Base-by-base conservation (phyloP, 176 grass and related monocot genomes). In the Chrysopogon serrulatus region DNA sequence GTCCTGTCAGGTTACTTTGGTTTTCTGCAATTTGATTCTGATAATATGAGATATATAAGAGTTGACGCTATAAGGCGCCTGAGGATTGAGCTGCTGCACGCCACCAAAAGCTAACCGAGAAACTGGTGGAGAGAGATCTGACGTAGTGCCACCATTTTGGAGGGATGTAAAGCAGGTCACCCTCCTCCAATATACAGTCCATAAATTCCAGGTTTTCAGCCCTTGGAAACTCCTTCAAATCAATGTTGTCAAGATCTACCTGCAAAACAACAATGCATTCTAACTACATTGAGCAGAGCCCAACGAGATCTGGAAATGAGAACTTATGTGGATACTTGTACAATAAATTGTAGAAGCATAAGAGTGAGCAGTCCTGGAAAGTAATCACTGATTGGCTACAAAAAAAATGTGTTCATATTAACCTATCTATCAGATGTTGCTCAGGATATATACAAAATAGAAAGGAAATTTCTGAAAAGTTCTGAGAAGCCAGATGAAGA, bases 101-200 rank as follows among this genome's bases (percentile, higher is more conserved):
- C 96, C 93, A 98, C 93, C 96, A 95, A 87, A 96, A 95, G 78
- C 96, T 96, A 86, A 98, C 81, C 17, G 89, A 96, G 85, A 98
- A 92, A 77, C 93, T 94, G 31, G 86, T 86, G 37, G 96, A 98
- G 30, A 98, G 96, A 77, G 93, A 98, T 78, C 89, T 93, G 68
- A 94, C 89, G 35, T 95, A 95, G 79, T 95, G 93, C 96, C 93
- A 96, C 91, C 96, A 96, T 92, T 95, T 98, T 42, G 83, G 91
- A 83, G 96, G 93, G 87, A 98, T 94, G 83, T 96, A 98, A 77
- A 98, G 93, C 87, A 96, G 81, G 41, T 94, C 96, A 61, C 96
- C 96, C 68, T 96, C 93, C 71, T 96, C 96, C 79, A 99, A 71
- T 77, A 99, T 67, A 63, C 91, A 99, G 63, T 96, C 96, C 59